These are phyloP conservation scores for Fusarium verticillioides DNA, from an alignment of 2,329 filamentous ascomycete genomes.

Conservation along the genomic window DNA sequence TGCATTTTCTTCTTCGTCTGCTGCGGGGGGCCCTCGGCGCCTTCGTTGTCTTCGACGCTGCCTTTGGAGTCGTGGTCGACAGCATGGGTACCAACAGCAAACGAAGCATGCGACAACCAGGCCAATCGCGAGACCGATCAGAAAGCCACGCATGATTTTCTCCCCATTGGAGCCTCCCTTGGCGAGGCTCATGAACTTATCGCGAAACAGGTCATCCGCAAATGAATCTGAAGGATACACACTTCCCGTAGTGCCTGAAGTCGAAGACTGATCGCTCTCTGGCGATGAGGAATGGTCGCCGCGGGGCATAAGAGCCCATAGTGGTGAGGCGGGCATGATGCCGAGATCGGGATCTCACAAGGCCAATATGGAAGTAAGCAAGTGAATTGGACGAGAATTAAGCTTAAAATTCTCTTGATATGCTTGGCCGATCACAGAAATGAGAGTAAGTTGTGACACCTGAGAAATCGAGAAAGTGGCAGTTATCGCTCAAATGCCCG, in stretches of 20 bases:
- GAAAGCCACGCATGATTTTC: conserved; percentile 49
- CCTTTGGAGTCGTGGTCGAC: conserved; percentile 30
- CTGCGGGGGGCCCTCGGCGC: conserved; percentile 30
- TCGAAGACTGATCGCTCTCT: conserved; percentile 29
- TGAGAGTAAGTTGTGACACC: conserved; percentile 9
- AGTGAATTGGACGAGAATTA: conserved; percentile 5
- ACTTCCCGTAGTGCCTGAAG: conserved; percentile 20
- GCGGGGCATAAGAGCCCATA: conserved; percentile 29
- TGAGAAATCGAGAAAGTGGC: conserved; percentile 10
- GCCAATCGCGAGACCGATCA: conserved; percentile 49
- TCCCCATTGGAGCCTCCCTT: conserved; percentile 47
- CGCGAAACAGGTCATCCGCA: conserved; percentile 42
- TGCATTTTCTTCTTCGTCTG: conserved; percentile 30
- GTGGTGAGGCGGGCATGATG: conserved; percentile 26
- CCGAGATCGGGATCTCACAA: neutral
- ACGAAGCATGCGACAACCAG: conserved; percentile 47
- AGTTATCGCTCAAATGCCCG: conserved; percentile 21
- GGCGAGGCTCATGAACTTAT: conserved; percentile 45
- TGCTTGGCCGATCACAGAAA: conserved; percentile 4
- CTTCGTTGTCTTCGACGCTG: conserved; percentile 32
- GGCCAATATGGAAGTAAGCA: neutral
- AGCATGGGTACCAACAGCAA: conserved; percentile 51
- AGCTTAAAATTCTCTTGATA: conserved; percentile 18
- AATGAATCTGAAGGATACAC: conserved; percentile 28
- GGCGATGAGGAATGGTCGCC: conserved; percentile 41